Base-by-base conservation (phyloP, 2,329 filamentous ascomycete genomes). In the Colletotrichum aenigma region DNA sequence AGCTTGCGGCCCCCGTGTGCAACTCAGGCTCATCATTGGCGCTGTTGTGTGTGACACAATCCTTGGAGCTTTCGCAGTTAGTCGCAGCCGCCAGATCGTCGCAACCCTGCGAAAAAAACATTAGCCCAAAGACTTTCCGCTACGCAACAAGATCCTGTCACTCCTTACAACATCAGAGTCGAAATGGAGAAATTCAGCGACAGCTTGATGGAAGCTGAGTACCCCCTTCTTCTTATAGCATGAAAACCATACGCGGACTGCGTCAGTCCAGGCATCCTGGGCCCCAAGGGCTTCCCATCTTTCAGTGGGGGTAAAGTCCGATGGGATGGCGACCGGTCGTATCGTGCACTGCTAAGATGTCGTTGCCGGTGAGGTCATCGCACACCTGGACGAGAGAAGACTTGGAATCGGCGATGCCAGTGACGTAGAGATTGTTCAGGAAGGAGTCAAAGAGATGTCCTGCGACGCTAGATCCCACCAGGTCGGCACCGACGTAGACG, bases 331-430 rank as follows among this genome's bases (percentile, higher is more conserved):
- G 28, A 43, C 56, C 6, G 8, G 2, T 6, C 48, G 24, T 13
- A n/a, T 28, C 0, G 24, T 60, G 21, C 66, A 70, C 32, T 60
- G 30, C 32, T 70, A 83, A 78, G 16, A 76, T 78, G 65, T 83
- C 81, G 61, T 81, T 77, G 9, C 79, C 74, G 24, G 78, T 79
- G 61, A 80, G 78, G 26, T 76, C 80, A 58, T 79, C 77, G 72
- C 82, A 84, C 30, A 83, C 79, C 71, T 84, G 81, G 67, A 82
- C 79, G 38, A 81, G 76, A 16, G 70, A 75, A 9, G 77, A 71
- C 48, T 61, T 68, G 15, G 69, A 77, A 16, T 69, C 38, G 26
- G 71, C 67, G n/a, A 74, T 61, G 16, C 71, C 64, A n/a, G 34
- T 32, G 4, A 28, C 13, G 21, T 24, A 28, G 32, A 75, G 67